Conservation (phyloP, 2,329 filamentous ascomycete genomes). For the Myriangium duriaei region DNA sequence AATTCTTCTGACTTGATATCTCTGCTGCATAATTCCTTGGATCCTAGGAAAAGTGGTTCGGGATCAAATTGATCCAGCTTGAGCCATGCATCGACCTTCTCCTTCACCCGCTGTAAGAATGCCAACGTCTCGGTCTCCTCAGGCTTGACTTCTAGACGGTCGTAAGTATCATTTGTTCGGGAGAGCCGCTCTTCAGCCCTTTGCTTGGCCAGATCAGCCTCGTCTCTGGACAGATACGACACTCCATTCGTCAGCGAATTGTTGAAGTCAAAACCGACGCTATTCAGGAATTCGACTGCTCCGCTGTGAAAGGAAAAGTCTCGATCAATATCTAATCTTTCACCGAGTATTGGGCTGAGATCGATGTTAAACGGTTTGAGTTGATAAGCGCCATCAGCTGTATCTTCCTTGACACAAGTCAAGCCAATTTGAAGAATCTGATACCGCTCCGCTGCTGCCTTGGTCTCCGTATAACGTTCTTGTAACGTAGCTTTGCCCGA, state of each 20-base stretch:
- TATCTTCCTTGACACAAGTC: slow-evolving; percentile 49
- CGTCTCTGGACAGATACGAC: slow-evolving; percentile 48
- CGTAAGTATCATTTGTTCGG: slow-evolving; percentile 24
- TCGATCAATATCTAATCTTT: slow-evolving; percentile 45
- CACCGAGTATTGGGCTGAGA: slow-evolving; percentile 42
- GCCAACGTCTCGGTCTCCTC: slow-evolving; percentile 40
- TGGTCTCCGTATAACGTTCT: slow-evolving; percentile 48
- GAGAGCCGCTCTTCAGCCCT: slow-evolving; percentile 31
- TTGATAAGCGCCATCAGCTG: slow-evolving; percentile 41
- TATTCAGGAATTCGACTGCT: slow-evolving; percentile 48
- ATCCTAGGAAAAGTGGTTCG: slow-evolving; percentile 24
- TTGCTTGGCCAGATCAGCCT: slow-evolving; percentile 38
- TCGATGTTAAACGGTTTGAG: slow-evolving; percentile 54
- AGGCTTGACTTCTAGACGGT: slow-evolving; percentile 38
- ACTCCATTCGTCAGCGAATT: slow-evolving; percentile 45
- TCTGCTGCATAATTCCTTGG: slow-evolving; percentile 14
- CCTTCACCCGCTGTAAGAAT: slow-evolving; percentile 36
- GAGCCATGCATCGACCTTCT: slow-evolving; percentile 37
- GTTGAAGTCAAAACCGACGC: slow-evolving; percentile 46
- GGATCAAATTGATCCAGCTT: slow-evolving; percentile 17
- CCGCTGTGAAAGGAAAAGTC: slow-evolving; percentile 46
- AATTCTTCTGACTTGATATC: slow-evolving; percentile 22
- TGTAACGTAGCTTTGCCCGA: slow-evolving; percentile 41
- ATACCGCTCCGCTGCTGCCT: slow-evolving; percentile 48
- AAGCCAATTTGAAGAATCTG: slow-evolving; percentile 55